Evolutionary conservation across 345 rosid species (phyloP).

Genomic region (Kandelia obovata): DNA sequence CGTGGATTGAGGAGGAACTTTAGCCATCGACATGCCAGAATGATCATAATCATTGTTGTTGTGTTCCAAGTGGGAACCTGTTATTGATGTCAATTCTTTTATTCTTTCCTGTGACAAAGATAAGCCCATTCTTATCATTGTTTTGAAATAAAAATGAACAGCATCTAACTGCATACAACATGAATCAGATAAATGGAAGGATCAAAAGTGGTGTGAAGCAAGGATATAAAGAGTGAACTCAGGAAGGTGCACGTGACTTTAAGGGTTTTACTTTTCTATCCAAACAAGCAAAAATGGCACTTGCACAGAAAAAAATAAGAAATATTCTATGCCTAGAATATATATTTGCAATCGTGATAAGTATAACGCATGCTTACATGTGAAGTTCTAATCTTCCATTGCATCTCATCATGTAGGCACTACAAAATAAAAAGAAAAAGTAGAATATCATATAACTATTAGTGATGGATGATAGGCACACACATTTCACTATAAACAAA

Average conservation of each 20-base stretch:
- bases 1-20: constrained; percentile 41
- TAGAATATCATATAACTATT: neutral
- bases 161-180: neutral
- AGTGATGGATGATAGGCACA: too few species aligned
- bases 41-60: constrained; percentile 29
- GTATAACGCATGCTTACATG: constrained; percentile 51
- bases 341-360: neutral
- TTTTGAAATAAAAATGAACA: neutral
- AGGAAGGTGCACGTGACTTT: too few species aligned
- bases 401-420: constrained; percentile 79
- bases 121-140: constrained; percentile 4
- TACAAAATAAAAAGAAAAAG: constrained; percentile 34
- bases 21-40: constrained; percentile 25
- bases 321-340: neutral
- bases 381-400: constrained; percentile 75
- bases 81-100: constrained; percentile 40
- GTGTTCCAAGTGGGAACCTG: constrained; percentile 38
- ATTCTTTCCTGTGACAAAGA: constrained; percentile 59
- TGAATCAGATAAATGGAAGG: too few species aligned
- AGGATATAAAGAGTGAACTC: too few species aligned
- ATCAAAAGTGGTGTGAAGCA: too few species aligned
- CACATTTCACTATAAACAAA: too few species aligned
- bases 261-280: too few species aligned
- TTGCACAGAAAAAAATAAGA: too few species aligned
- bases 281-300: too few species aligned